Evolutionary conservation across 345 rosid genomes (phyloP).

Genomic region (Pistacia integerrima): DNA sequence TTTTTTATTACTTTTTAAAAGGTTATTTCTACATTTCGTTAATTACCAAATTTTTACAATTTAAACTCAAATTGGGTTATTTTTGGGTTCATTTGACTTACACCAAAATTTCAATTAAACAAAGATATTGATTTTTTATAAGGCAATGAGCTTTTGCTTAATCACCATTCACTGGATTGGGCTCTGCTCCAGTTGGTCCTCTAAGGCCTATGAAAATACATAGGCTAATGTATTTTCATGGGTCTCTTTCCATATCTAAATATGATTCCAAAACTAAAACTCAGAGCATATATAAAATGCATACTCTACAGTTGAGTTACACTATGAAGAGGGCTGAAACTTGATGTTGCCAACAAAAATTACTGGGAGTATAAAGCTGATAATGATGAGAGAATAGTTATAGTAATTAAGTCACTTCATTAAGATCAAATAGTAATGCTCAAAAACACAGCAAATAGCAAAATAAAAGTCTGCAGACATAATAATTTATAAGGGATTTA

Average conservation of each 20-base stretch:
- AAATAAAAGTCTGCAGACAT: constrained; percentile 1
- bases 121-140: too few species aligned
- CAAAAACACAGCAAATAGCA: not conserved
- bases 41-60: too few species aligned
- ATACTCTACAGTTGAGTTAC: too few species aligned
- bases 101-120: too few species aligned
- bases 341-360: not conserved
- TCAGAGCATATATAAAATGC: not conserved
- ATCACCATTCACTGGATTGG: not conserved
- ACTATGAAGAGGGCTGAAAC: too few species aligned
- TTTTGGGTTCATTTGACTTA: too few species aligned
- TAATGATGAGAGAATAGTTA: not conserved
- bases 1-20: too few species aligned
- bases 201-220: not conserved
- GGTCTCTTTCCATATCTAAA: not conserved
- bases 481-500: constrained; percentile 2
- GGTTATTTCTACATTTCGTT: too few species aligned
- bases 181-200: not conserved
- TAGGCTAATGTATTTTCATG: not conserved
- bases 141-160: too few species aligned
- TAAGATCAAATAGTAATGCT: constrained; percentile 5
- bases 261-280: not conserved
- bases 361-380: not conserved
- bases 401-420: not conserved
- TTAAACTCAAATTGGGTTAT: too few species aligned